Conservation (phyloP, 176 grass and related monocot genomes). For the Oryza nivara region DNA sequence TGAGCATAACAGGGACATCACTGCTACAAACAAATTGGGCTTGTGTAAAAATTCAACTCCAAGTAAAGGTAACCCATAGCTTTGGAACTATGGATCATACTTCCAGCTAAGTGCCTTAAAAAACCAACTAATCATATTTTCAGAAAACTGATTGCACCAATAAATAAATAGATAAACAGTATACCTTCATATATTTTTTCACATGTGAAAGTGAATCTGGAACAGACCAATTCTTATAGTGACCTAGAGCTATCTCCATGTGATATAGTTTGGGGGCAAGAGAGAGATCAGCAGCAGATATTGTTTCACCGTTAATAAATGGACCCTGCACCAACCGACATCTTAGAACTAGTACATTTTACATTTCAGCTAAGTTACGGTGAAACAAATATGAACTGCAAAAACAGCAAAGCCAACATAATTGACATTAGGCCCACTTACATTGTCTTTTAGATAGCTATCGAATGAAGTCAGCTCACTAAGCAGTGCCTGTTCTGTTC, state of each 20-base stretch:
- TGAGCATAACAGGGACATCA: slow-evolving; percentile 16
- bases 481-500: slow-evolving; percentile 71
- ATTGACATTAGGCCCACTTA: slow-evolving; percentile 46
- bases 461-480: slow-evolving; percentile 68
- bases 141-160: background rate
- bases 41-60: background rate
- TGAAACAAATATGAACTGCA: slow-evolving; percentile 33
- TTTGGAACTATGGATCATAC: background rate
- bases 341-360: slow-evolving; percentile 25
- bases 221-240: slow-evolving; percentile 95
- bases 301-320: slow-evolving; percentile 71
- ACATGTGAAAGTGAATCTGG: slow-evolving; percentile 75
- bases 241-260: slow-evolving; percentile 87
- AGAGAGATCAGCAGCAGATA: slow-evolving; percentile 84
- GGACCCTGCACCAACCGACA: slow-evolving; percentile 63
- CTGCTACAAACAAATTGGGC: background rate
- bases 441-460: slow-evolving; percentile 83
- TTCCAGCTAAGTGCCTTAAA: background rate
- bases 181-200: slow-evolving; percentile 86
- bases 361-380: background rate
- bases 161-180: background rate
- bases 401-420: slow-evolving; percentile 7
- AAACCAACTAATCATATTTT: background rate
- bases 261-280: slow-evolving; percentile 89
- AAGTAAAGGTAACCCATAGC: slow-evolving; percentile 5